These are phyloP conservation scores for Tetrapyrgos nigripes DNA, from an alignment of 1,284 basidiomycete species.

Conservation along the genomic window DNA sequence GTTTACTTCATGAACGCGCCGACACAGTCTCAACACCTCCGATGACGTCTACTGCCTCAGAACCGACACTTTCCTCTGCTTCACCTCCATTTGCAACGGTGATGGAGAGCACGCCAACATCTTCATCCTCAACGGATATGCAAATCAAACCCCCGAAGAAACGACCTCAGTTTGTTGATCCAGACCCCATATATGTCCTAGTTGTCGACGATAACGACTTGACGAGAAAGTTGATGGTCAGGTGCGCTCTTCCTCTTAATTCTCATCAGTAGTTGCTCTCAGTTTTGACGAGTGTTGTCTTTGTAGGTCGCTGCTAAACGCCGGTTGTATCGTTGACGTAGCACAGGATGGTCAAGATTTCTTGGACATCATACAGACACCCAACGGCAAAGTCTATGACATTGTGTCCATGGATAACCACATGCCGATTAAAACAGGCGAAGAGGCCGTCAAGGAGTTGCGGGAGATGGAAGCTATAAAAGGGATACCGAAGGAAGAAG, in stretches of 20 bases:
- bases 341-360: constrained; percentile 59
- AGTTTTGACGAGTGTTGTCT: neutral
- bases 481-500: too few species aligned
- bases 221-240: constrained; percentile 51
- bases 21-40: neutral
- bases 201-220: constrained; percentile 46
- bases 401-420: constrained; percentile 30
- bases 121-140: neutral
- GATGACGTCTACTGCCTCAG: neutral
- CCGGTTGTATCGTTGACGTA: constrained; percentile 52
- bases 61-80: neutral
- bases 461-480: constrained; percentile 27
- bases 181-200: constrained; percentile 28
- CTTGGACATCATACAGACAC: constrained; percentile 47
- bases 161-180: neutral
- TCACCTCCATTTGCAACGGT: neutral
- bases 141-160: neutral
- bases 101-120: neutral
- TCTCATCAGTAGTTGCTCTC: neutral
- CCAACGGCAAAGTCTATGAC: constrained; percentile 26
- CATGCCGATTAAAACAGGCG: constrained; percentile 36
- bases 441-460: constrained; percentile 33
- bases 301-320: constrained; percentile 47
- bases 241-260: neutral
- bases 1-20: too few species aligned